Evolutionary conservation across 1,284 basidiomycete species (phyloP), one percentile per base, ranked within the genome.

Genomic region (Spongiforma sp.): DNA sequence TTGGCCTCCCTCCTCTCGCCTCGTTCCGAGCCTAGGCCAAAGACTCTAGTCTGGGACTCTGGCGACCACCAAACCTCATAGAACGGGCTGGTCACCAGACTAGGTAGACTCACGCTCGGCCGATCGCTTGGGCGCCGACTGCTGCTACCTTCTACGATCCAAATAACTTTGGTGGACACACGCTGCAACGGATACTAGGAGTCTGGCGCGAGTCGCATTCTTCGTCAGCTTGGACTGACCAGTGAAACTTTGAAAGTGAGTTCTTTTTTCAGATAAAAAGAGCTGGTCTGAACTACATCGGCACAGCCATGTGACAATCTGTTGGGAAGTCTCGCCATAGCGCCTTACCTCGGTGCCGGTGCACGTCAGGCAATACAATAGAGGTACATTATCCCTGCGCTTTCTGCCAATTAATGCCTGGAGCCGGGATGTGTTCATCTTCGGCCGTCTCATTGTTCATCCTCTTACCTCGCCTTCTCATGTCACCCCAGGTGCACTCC

Each of bases 181-280:
- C 61, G 62, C 9, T 77, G 78, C 60, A 69, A 80, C 24, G 78
- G 78, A 11, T 74, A 75, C 12, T 81, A 76, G 76, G 79, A 81
- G 8, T 63, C 71, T 15, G 67, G 78, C 19, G 77, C 34, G 80
- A 24, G 26, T 70, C 30, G 46, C 71, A 58, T 59, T 53, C 8
- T 84, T 79, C 60, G 65, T 62, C 4, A 68, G 72, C 21, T 85
- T 83, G 77, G 85, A 86, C 76, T 2, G 81, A 83, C 56, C 6
- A 76, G 75, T 65, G 70, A 75, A 1, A 61, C 86, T 32, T 34
- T 84, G 10, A 72, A 80, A 62, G 84, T 84, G 62, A 57, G 69
- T 33, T 17, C 14, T 24, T 10, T 4, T 7, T 26, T 3, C 14
- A 9, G 28, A 19, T 14, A 12, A 39, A 28, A 21, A 3, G 7